Conservation (phyloP, 2,329 filamentous ascomycete genomes). For the Epichloe hybrida region DNA sequence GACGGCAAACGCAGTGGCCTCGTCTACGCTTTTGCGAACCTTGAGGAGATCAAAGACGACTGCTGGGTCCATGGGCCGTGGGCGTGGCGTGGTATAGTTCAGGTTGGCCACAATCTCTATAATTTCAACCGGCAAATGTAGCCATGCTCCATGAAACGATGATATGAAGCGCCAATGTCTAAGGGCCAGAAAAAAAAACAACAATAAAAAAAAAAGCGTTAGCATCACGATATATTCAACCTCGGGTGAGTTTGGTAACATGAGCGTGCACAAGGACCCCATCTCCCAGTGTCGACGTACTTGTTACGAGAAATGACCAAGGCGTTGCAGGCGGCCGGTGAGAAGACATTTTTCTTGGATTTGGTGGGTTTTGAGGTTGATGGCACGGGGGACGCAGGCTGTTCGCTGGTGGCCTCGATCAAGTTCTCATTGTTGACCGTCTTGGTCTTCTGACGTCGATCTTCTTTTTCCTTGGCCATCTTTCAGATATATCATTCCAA, state of each 20-base stretch:
- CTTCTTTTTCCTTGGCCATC: background rate
- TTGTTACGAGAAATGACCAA: background rate
- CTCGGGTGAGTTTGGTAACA: too few species aligned
- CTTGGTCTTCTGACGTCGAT: background rate
- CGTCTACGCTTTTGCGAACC: conserved; percentile 66
- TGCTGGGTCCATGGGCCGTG: conserved; percentile 64
- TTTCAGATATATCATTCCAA: background rate
- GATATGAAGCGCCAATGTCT: conserved; percentile 82
- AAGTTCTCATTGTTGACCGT: background rate
- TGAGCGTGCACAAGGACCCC: too few species aligned
- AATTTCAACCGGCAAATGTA: conserved; percentile 64
- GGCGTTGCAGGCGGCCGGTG: background rate
- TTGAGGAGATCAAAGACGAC: conserved; percentile 77
- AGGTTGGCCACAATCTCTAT: conserved; percentile 66
- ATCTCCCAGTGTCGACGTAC: background rate
- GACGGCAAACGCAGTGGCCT: conserved; percentile 64
- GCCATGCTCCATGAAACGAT: conserved; percentile 72
- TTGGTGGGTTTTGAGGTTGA: background rate
- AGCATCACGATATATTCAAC: background rate
- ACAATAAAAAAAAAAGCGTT: background rate
- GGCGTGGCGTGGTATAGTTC: conserved; percentile 65
- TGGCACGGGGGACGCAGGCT: background rate
- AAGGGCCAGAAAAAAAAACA: background rate
- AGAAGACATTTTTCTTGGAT: background rate
- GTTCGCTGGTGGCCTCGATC: background rate